A percentile compares a stretch with the other conserved stretches of the same genome.
These are phyloP conservation scores for Talaromyces sp. DNA, from an alignment of 2,329 filamentous ascomycete species.

Conservation along the genomic window DNA sequence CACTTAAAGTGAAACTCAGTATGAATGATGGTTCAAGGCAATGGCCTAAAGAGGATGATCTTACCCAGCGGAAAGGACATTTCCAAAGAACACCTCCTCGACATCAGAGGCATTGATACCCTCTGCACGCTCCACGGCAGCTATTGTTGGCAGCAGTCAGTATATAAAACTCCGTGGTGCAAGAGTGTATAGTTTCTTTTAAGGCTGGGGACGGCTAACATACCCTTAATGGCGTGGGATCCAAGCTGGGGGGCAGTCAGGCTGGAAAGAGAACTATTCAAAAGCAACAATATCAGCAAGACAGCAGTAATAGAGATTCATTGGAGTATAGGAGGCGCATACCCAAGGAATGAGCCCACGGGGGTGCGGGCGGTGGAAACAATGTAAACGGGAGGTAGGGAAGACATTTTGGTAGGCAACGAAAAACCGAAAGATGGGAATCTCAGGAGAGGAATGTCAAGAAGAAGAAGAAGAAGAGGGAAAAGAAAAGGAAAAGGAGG, in stretches of 20 bases:
- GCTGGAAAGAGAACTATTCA: conserved; percentile 77
- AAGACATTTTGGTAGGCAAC: conserved; percentile 61
- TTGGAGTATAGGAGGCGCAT: conserved; percentile 34
- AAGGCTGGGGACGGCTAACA: background rate
- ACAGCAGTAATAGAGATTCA: background rate
- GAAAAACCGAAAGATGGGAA: background rate
- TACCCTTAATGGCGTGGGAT: conserved; percentile 89
- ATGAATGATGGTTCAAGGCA: conserved; percentile 3
- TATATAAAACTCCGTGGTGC: background rate
- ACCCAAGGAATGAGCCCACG: conserved; percentile 93
- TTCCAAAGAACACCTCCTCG: conserved; percentile 96
- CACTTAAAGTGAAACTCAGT: conserved; percentile 53
- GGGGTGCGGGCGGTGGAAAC: conserved; percentile 90
- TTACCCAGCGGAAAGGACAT: conserved; percentile 95
- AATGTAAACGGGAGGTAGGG: conserved; percentile 88
- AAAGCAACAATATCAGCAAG: conserved; percentile 1
- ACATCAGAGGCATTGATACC: conserved; percentile 86
- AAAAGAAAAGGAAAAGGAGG: background rate
- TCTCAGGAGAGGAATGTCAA: background rate
- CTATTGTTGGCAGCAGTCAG: conserved; percentile 38
- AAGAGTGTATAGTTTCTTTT: background rate
- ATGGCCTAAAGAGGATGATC: conserved; percentile 27
- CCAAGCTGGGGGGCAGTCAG: conserved; percentile 85
- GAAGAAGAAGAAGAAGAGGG: background rate
- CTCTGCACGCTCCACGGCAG: conserved; percentile 81